phyloP scores from a whole-genome alignment of 2,329 filamentous ascomycete species.

The Stachybotrys chlorohalonatus region DNA sequence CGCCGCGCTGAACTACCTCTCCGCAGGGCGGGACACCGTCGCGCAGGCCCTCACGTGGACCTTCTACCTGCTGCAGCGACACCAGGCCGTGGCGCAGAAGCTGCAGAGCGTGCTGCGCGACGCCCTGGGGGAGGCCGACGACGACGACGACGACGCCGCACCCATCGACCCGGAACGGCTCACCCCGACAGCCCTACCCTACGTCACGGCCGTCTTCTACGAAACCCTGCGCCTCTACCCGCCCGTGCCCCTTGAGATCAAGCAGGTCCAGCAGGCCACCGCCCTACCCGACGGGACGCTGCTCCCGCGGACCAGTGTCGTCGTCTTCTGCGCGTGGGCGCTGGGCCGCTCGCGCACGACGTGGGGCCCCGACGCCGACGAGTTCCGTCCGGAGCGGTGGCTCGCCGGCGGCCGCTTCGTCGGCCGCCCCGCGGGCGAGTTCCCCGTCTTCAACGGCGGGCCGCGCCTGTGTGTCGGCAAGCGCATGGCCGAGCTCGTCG shows the following conservation, averaged over 20 bases:
- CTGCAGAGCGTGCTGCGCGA: slow-evolving; percentile 33
- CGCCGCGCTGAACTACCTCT: slow-evolving; percentile 57
- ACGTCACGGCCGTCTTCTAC: slow-evolving; percentile 52
- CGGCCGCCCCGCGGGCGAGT: slow-evolving; percentile 42
- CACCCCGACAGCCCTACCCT: slow-evolving; percentile 38
- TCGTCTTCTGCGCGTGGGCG: slow-evolving; percentile 57
- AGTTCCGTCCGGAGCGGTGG: slow-evolving; percentile 50
- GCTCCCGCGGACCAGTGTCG: slow-evolving; percentile 41
- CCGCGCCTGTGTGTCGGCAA: slow-evolving; percentile 52
- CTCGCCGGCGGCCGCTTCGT: slow-evolving; percentile 30
- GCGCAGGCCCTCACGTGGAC: slow-evolving; percentile 58
- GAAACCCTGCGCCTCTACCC: slow-evolving; percentile 54
- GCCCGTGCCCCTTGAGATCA: slow-evolving; percentile 58
- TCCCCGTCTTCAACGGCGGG: slow-evolving; percentile 57
- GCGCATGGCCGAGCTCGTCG: slow-evolving; percentile 55
- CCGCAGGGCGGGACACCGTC: slow-evolving; percentile 55
- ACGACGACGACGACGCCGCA: not conserved
- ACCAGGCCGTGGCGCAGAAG: slow-evolving; percentile 29
- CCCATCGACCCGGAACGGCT: slow-evolving; percentile 18
- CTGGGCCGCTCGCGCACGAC: slow-evolving; percentile 48
- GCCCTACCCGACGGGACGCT: slow-evolving; percentile 53
- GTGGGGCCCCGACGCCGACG: slow-evolving; percentile 48
- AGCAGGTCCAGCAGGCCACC: slow-evolving; percentile 42
- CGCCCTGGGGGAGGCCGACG: slow-evolving; percentile 2
- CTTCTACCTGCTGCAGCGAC: slow-evolving; percentile 48